These are phyloP conservation scores for Isabelozyma rhagii DNA, from an alignment of 805 yeast genomes.

Conservation along the genomic window DNA sequence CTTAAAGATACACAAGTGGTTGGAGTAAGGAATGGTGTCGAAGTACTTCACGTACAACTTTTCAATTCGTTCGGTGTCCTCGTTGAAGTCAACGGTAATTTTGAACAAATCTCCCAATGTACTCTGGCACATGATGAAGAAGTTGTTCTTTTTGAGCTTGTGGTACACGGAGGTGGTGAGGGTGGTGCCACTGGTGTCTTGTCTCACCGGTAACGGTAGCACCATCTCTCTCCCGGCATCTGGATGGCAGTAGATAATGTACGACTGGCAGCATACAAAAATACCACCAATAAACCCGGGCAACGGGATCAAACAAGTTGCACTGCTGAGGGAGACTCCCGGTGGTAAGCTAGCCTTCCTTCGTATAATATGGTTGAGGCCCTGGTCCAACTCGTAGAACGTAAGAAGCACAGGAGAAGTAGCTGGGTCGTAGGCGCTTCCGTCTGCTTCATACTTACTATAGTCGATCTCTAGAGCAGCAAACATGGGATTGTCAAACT, in stretches of 20 bases:
- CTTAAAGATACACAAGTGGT: conserved; percentile 56
- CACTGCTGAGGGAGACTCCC: conserved; percentile 16
- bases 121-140: conserved; percentile 70
- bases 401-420: conserved; percentile 35
- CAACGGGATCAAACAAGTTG: conserved; percentile 58
- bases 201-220: conserved; percentile 57
- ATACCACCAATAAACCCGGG: conserved; percentile 76
- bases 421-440: conserved; percentile 6
- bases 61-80: conserved; percentile 40
- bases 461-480: conserved; percentile 72
- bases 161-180: conserved; percentile 65
- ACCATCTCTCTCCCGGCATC: conserved; percentile 11
- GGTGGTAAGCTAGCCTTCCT: conserved; percentile 13
- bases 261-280: conserved; percentile 57
- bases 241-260: conserved; percentile 49
- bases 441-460: conserved; percentile 25
- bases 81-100: conserved; percentile 45
- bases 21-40: conserved; percentile 67
- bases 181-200: conserved; percentile 12
- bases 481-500: conserved; percentile 80
- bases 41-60: conserved; percentile 60
- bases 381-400: conserved; percentile 82
- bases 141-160: conserved; percentile 52
- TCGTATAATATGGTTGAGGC: conserved; percentile 71
- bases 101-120: conserved; percentile 75